phyloP scores from a whole-genome alignment of 768 basidiomycete genomes.

The Clavulina sp. region DNA sequence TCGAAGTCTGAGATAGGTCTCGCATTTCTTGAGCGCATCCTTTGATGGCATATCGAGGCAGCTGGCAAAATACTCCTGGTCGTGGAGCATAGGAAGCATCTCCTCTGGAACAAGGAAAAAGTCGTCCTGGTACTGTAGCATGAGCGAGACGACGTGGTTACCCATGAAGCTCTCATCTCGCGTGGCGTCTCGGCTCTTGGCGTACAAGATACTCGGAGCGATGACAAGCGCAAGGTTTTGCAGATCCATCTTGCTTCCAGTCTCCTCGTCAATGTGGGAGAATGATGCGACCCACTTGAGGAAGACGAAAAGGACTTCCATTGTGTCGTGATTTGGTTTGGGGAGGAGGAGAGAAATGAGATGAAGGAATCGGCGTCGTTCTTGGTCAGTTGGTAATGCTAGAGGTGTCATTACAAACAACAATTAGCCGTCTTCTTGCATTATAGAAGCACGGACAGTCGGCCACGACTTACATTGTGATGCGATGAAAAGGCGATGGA shows the following conservation, averaged over 20 bases:
- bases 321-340: constrained; percentile 86
- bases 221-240: constrained; percentile 93
- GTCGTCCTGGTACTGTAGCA: constrained; percentile 88
- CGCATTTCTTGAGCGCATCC: constrained; percentile 90
- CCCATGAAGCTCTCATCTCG: constrained; percentile 87
- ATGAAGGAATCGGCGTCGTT: constrained; percentile 71
- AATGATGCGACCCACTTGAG: constrained; percentile 99
- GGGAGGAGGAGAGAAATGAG: constrained; percentile 74
- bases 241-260: constrained; percentile 97
- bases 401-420: constrained; percentile 1
- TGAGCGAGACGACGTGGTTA: constrained; percentile 66
- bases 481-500: constrained; percentile 75
- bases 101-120: constrained; percentile 91
- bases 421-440: neutral
- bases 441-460: neutral
- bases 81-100: constrained; percentile 67
- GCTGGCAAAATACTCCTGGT: constrained; percentile 83
- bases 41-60: constrained; percentile 80
- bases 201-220: constrained; percentile 90
- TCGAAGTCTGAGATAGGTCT: constrained; percentile 45
- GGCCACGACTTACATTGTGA: constrained; percentile 56
- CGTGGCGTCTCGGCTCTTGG: constrained; percentile 61
- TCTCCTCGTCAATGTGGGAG: constrained; percentile 92
- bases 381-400: constrained; percentile 59
- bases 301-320: constrained; percentile 96